Conservation (phyloP, 2,329 filamentous ascomycete species). For the Trichoderma hamatum region DNA sequence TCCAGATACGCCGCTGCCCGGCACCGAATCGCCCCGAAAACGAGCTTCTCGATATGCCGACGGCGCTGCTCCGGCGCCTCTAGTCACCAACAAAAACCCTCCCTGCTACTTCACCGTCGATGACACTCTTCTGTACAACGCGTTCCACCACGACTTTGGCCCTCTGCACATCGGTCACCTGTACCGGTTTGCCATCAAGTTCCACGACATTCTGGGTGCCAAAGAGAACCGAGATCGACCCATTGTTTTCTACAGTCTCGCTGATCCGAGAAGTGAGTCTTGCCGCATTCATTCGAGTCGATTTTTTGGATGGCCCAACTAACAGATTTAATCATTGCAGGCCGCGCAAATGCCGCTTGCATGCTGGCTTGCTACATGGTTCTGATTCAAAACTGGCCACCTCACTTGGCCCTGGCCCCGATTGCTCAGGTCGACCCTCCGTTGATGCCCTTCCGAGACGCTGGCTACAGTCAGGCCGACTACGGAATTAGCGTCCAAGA, state of each 20-base stretch:
- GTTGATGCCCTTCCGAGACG: constrained; percentile 97
- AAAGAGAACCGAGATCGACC: constrained; percentile 87
- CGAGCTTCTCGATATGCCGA: constrained; percentile 61
- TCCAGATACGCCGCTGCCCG: constrained; percentile 83
- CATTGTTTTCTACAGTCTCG: constrained; percentile 94
- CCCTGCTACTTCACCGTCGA: constrained; percentile 97
- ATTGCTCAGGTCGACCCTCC: constrained; percentile 97
- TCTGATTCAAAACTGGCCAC: constrained; percentile 95
- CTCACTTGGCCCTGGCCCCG: constrained; percentile 90
- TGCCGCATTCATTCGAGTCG: not conserved
- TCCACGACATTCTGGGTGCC: constrained; percentile 92
- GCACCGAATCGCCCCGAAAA: constrained; percentile 68
- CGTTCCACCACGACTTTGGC: constrained; percentile 97
- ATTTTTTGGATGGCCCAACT: not conserved
- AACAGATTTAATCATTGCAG: constrained; percentile 46
- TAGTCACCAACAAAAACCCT: constrained; percentile 45
- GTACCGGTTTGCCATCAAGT: constrained; percentile 92
- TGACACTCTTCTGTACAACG: constrained; percentile 91
- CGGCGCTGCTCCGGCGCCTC: constrained; percentile 49
- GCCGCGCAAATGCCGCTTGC: constrained; percentile 90
- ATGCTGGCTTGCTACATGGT: constrained; percentile 99
- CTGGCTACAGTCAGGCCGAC: constrained; percentile 97
- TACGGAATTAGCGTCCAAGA: constrained; percentile 96
- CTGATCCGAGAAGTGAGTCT: constrained; percentile 82
- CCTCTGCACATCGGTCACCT: constrained; percentile 96